These are phyloP conservation scores for Fraxinus latifolia DNA, from an alignment of 305 asterid species.

Conservation along the genomic window DNA sequence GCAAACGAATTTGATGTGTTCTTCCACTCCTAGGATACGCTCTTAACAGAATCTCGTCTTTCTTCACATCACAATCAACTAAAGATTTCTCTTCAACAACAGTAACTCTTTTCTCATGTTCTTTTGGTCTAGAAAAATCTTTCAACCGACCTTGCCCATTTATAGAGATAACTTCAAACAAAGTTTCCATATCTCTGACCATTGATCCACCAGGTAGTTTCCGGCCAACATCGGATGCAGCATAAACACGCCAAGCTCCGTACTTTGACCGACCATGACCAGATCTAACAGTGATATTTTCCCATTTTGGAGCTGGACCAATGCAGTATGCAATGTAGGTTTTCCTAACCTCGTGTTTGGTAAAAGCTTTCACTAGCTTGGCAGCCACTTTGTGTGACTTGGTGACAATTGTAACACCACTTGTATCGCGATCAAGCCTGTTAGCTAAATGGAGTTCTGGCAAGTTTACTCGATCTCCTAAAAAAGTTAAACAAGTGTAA, in stretches of 20 bases:
- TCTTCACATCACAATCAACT: conserved; percentile 34
- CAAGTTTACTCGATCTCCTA: conserved; percentile 38
- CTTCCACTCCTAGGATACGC: conserved; percentile 83
- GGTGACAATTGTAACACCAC: conserved; percentile 77
- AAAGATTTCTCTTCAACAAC: conserved; percentile 56
- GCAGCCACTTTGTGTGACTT: conserved; percentile 87
- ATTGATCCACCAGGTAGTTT: conserved; percentile 78
- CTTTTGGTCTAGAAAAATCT: conserved; percentile 30
- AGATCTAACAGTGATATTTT: conserved; percentile 48
- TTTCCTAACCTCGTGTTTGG: conserved; percentile 66
- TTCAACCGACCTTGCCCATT: conserved; percentile 39
- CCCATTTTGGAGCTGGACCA: conserved; percentile 67
- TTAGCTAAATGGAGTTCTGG: conserved; percentile 76
- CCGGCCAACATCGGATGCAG: conserved; percentile 65
- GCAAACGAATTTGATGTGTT: conserved; percentile 90
- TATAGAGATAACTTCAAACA: conserved; percentile 56
- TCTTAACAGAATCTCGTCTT: conserved; percentile 61
- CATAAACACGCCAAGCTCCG: conserved; percentile 96
- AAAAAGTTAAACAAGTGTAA: neutral
- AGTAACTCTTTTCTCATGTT: conserved; percentile 29
- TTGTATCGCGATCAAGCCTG: conserved; percentile 91
- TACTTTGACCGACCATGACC: conserved; percentile 88
- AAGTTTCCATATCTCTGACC: conserved; percentile 80
- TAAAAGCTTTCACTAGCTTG: conserved; percentile 82
- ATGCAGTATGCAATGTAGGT: conserved; percentile 69